Percentiles rank a stretch among this genome's conserved stretches.
Evolutionary conservation across 768 basidiomycete species (phyloP).

Genomic region (Termitomyces titanicus): DNA sequence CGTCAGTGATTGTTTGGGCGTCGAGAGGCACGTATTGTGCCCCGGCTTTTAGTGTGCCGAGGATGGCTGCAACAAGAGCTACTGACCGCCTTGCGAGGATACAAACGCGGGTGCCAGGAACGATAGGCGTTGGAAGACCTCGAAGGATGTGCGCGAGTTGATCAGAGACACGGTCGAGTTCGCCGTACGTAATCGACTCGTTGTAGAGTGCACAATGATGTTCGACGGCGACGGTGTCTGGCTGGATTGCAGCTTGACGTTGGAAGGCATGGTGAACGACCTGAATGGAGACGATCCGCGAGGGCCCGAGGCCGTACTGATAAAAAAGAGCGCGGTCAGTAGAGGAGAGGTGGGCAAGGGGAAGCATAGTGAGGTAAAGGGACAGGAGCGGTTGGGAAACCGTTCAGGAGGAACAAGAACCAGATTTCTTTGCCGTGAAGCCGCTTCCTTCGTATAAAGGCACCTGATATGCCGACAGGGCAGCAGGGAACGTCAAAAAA

Average conservation of each 20-base stretch:
- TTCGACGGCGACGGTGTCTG: constrained; percentile 46
- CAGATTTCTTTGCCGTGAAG: constrained; percentile 2
- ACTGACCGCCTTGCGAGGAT: constrained; percentile 54
- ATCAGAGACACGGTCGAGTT: constrained; percentile 47
- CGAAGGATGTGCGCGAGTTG: constrained; percentile 42
- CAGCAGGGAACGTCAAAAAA: constrained; percentile 1
- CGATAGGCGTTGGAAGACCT: constrained; percentile 31
- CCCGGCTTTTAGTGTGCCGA: constrained; percentile 54
- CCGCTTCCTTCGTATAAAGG: not conserved
- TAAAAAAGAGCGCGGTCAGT: constrained; percentile 41
- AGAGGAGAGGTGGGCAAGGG: constrained; percentile 20
- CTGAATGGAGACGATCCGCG: constrained; percentile 33
- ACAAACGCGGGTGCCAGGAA: constrained; percentile 48
- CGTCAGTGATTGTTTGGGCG: constrained; percentile 53
- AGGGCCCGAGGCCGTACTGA: constrained; percentile 41
- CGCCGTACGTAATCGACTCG: constrained; percentile 41
- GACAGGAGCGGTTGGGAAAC: not conserved
- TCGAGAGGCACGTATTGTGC: constrained; percentile 59
- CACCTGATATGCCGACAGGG: constrained; percentile 8
- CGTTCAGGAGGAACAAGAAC: not conserved
- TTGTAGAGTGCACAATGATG: constrained; percentile 33
- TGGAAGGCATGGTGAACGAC: constrained; percentile 58
- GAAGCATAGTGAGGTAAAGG: not conserved
- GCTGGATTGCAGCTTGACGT: constrained; percentile 35
- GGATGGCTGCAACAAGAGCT: constrained; percentile 47